These are phyloP conservation scores for Spergularia bocconei DNA, from an alignment of 148 eudicot species.

Conservation along the genomic window DNA sequence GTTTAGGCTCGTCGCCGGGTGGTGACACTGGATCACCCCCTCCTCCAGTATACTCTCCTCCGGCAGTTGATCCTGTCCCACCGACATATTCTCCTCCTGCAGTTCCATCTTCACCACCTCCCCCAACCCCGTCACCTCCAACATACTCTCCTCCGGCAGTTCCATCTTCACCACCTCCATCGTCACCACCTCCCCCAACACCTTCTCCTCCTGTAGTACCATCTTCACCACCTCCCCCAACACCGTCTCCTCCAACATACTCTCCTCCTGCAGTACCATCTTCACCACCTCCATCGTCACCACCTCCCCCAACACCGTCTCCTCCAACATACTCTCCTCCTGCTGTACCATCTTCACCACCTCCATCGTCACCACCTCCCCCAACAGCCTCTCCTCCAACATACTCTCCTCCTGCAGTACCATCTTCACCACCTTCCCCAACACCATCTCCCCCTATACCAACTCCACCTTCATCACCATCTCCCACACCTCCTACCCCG, in stretches of 20 bases:
- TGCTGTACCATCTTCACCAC: background rate
- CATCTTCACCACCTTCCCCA: conserved; percentile 14
- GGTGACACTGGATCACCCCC: background rate
- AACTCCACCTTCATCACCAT: conserved; percentile 10
- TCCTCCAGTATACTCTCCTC: conserved; percentile 3
- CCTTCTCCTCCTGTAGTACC: background rate
- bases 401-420: background rate
- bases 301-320: background rate
- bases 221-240: too few species aligned
- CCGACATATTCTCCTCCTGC: too few species aligned
- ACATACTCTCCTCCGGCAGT: background rate
- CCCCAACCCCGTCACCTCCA: background rate
- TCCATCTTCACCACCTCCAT: background rate
- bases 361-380: conserved; percentile 15
- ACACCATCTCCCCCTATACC: background rate
- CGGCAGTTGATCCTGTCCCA: background rate
- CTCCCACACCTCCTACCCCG: background rate
- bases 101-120: background rate
- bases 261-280: conserved; percentile 8
- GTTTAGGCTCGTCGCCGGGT: conserved; percentile 18
- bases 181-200: background rate
- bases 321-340: conserved; percentile 5
- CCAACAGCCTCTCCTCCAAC: conserved; percentile 7
- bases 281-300: background rate
- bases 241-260: background rate